Evolutionary conservation across 257 asterid genomes (phyloP), one percentile per base, ranked within the genome.

Genomic region (Penstemon newberryi): DNA sequence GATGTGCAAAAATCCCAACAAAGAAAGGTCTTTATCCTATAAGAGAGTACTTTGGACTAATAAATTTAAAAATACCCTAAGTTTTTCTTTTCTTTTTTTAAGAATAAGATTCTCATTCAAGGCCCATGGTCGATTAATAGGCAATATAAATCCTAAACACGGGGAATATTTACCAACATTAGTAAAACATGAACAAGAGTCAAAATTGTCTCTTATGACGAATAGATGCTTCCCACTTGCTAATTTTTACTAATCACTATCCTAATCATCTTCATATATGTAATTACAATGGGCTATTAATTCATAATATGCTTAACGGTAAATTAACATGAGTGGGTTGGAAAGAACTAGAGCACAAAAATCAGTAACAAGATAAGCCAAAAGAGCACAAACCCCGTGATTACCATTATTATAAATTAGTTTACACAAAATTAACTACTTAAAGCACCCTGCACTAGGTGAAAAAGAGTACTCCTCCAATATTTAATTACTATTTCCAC

Each of bases 341-440:
- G 77, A 71, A 73, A 73, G 55, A 65, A 55, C 38, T 9, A 12
- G 73, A 78, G 78, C 84, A 66, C 81, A 77, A 49, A 75, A 10
- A 56, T 56, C 73, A 78, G 58, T 49, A 59, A 75, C 66, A 50
- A 76, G 33, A 71, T 60, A 60, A 61, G 69, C 79, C 73, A 75
- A 81, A 81, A 66, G 36, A 40, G 75, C 86, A 84, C 85, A 74
- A 75, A 62, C 69, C 81, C 83, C 92, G 68, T 71, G 76, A 74
- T 52, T 46, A 70, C 2, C 33, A 25, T 25, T 1, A 25, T 18
- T 60, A 44, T 51, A 25, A 60, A 25, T 25, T 25, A 71, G 63
- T 12, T 79, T 66, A 40, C 18, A 71, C 8, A 53, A 72, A 5
- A 13, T 55, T 7, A 66, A 71, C 33, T 25, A 25, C 38, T 59